Base-by-base conservation (phyloP, 1,284 basidiomycete species). In the Ceratobasidium sp. region DNA sequence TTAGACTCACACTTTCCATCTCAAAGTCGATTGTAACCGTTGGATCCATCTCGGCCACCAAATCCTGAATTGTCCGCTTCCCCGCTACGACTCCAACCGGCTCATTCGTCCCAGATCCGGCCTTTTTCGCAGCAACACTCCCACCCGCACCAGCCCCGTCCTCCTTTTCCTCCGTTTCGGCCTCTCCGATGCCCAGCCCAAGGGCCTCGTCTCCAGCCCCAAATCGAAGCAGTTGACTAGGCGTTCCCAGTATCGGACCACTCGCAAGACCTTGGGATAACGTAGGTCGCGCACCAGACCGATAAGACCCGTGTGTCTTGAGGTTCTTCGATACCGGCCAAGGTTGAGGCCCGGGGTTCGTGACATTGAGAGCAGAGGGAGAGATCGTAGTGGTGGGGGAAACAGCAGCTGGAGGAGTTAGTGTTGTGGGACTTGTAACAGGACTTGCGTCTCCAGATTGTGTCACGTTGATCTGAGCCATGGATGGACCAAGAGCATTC, bases 11-110 rank as follows among this genome's bases (percentile, higher is more conserved):
- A 77, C 97, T 95, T 83, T 97, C 94, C 10, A 96, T 93, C 70
- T 95, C 93, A 2, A 91, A 88, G 76, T 94, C 93, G 72, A 96
- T 87, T 80, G 91, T 91, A 55, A 98, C 91, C 77, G 92, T 92
- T 23, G 92, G 91, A 80, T 98, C 96, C 26, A 98, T 88, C 77
- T 91, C 93, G 41, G 92, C 89, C 1, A 98, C 94, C 39, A 99
- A 82, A 78, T 98, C 96, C 78, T 96, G 92, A 73, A 99, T 80
- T 9, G 69, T 71, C 53, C 69, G 28, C 57, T 28, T 59, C 26
- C 69, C 69, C 30, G 53, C 10, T 26, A 36, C 55, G 8, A 71
- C 69, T 10, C 69, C 69, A n/a, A 48, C 21, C 1, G 55, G 57
- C 30, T 59, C 57, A 6, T 23, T 46, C 21, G 60, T 36, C 28